phyloP scores from a whole-genome alignment of 768 basidiomycete genomes.

The Agrocybe praecox region DNA sequence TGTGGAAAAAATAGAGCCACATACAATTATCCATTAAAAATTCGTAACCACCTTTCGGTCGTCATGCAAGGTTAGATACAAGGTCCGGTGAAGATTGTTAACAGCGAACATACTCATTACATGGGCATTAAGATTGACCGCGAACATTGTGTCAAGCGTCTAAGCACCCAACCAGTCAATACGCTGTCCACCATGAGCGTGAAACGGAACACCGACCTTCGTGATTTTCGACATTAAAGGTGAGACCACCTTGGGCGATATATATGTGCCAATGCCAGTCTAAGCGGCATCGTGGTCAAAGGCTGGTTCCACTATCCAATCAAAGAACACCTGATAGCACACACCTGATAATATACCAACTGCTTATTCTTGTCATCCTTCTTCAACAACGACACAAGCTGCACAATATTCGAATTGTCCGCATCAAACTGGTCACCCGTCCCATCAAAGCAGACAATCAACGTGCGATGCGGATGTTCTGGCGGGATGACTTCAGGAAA shows the following conservation, averaged over 20 bases:
- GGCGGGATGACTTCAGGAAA: conserved; percentile 42
- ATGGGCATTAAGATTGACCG: conserved; percentile 49
- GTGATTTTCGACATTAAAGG: conserved; percentile 38
- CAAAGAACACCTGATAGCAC: too few relatives aligned
- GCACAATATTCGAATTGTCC: conserved; percentile 59
- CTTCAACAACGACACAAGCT: conserved; percentile 51
- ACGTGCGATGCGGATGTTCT: conserved; percentile 37
- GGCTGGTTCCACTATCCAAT: neutral
- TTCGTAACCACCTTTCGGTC: conserved; percentile 52
- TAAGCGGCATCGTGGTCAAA: conserved; percentile 19
- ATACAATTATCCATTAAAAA: conserved; percentile 62
- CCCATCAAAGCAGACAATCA: conserved; percentile 60
- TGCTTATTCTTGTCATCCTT: conserved; percentile 55
- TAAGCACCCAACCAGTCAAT: conserved; percentile 12
- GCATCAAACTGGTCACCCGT: conserved; percentile 54
- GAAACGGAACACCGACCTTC: conserved; percentile 31
- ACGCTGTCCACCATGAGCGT: too few relatives aligned
- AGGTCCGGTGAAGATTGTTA: neutral
- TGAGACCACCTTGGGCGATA: conserved; percentile 34
- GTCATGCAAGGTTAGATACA: neutral
- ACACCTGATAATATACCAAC: conserved; percentile 60
- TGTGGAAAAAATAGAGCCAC: conserved; percentile 4
- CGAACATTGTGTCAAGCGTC: conserved; percentile 52
- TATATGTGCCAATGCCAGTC: conserved; percentile 58
- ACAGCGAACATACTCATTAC: conserved; percentile 41